These are phyloP conservation scores for Cucumis cinereus DNA, from an alignment of 306 rosid genomes.

Conservation along the genomic window DNA sequence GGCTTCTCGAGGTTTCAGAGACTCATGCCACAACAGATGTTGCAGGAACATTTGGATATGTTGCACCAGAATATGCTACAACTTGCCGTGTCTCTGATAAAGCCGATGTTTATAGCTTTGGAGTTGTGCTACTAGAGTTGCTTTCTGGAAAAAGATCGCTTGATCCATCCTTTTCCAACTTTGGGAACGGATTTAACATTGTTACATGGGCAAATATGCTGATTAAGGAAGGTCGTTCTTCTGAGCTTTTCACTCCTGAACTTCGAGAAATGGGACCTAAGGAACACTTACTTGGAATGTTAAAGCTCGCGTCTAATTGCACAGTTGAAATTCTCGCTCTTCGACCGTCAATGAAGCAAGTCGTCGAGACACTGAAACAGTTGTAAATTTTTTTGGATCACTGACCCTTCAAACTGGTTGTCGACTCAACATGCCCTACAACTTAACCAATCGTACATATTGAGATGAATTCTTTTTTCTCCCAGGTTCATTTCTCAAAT, in stretches of 20 bases:
- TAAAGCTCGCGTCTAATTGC: background rate
- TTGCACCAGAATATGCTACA: slow-evolving; percentile 69
- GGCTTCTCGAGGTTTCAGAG: slow-evolving; percentile 54
- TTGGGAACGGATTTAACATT: slow-evolving; percentile 59
- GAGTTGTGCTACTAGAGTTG: slow-evolving; percentile 56
- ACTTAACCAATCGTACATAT: background rate
- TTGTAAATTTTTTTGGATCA: slow-evolving; percentile 1
- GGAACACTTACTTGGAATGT: slow-evolving; percentile 5
- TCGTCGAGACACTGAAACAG: slow-evolving; percentile 9
- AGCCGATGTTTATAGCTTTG: slow-evolving; percentile 60
- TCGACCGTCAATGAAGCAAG: slow-evolving; percentile 14
- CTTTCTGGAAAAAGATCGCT: slow-evolving; percentile 54
- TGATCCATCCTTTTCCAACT: slow-evolving; percentile 52
- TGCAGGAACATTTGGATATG: slow-evolving; percentile 69
- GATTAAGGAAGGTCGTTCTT: slow-evolving; percentile 1
- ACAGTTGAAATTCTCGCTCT: slow-evolving; percentile 6
- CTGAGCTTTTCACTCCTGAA: slow-evolving; percentile 7
- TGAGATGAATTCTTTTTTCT: background rate
- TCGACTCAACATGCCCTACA: background rate
- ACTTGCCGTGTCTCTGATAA: slow-evolving; percentile 62
- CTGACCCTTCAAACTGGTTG: background rate
- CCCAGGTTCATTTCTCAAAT: background rate
- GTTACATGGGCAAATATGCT: slow-evolving; percentile 46
- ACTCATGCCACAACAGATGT: slow-evolving; percentile 70
- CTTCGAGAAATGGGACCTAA: slow-evolving; percentile 7